Evolutionary conservation across 2,329 filamentous ascomycete genomes (phyloP).

Genomic region (Colletotrichum tabaci): DNA sequence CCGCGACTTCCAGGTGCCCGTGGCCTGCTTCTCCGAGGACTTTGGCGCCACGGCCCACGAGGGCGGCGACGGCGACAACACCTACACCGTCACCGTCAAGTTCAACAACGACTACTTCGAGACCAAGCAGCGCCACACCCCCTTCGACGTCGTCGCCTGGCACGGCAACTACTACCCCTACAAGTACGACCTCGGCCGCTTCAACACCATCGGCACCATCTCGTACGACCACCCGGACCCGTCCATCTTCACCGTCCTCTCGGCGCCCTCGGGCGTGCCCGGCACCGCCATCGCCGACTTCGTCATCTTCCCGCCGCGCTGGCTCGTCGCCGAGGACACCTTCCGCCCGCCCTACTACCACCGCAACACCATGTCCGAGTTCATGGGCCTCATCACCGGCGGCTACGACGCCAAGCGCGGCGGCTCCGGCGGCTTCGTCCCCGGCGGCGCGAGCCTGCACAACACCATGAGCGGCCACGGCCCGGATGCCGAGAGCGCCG

Average conservation of each 20-base stretch:
- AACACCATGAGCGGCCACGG: conserved; percentile 81
- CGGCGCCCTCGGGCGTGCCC: conserved; percentile 71
- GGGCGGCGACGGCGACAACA: conserved; percentile 48
- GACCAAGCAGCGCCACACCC: conserved; percentile 77
- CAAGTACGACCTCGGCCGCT: conserved; percentile 86
- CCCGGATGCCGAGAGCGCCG: conserved; percentile 70
- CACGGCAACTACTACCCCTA: conserved; percentile 85
- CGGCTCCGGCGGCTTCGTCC: conserved; percentile 67
- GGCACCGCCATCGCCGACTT: conserved; percentile 80
- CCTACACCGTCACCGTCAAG: conserved; percentile 71
- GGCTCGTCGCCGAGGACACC: conserved; percentile 78
- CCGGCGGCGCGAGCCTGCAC: conserved; percentile 74
- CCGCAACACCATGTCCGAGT: conserved; percentile 77
- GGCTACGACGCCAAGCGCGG: conserved; percentile 75
- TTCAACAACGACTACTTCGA: conserved; percentile 78
- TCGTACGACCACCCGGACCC: conserved; percentile 86
- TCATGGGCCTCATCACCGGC: conserved; percentile 73
- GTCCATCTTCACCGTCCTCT: conserved; percentile 81
- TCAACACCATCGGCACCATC: conserved; percentile 81
- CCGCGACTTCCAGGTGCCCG: conserved; percentile 81
- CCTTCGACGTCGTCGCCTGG: conserved; percentile 86
- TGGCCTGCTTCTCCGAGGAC: conserved; percentile 78
- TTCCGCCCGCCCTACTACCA: conserved; percentile 83
- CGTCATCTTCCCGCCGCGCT: conserved; percentile 80
- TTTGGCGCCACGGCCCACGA: conserved; percentile 56